Evolutionary conservation across 352 stramenopile genomes (phyloP).

Genomic region (Phytophthora quininea): DNA sequence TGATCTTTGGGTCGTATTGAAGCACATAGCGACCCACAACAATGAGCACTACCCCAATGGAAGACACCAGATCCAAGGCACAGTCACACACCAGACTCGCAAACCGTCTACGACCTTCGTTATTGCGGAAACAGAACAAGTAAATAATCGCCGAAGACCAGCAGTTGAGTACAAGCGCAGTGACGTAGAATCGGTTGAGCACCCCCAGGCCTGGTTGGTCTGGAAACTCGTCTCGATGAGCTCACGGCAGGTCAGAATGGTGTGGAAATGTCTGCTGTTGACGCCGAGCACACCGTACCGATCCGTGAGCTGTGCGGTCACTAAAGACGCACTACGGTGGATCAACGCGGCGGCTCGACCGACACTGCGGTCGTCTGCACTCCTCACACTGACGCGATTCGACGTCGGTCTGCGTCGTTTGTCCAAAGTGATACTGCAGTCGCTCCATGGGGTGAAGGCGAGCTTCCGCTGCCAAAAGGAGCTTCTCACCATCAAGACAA

Average conservation of each 20-base stretch:
- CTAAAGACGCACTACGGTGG: background rate
- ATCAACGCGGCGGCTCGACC: background rate
- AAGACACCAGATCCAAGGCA: constrained; percentile 9
- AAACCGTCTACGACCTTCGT: constrained; percentile 6
- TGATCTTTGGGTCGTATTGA: background rate
- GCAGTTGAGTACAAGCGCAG: constrained; percentile 17
- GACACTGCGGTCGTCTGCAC: background rate
- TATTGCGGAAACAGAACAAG: background rate
- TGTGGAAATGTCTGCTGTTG: background rate
- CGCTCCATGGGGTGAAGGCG: constrained; percentile 1
- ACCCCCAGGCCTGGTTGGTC: constrained; percentile 10
- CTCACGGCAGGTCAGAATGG: background rate
- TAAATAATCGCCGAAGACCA: constrained; percentile 5
- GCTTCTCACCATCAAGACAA: constrained; percentile 3
- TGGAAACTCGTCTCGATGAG: constrained; percentile 5
- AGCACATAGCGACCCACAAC: constrained; percentile 1
- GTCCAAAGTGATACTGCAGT: background rate
- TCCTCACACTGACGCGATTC: background rate
- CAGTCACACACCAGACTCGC: background rate
- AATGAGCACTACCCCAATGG: constrained; percentile 1
- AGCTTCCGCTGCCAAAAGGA: constrained; percentile 2
- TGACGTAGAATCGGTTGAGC: constrained; percentile 25
- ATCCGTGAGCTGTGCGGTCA: background rate
- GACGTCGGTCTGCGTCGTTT: background rate
- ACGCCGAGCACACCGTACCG: background rate